Percentiles rank a stretch among this genome's conserved stretches.
Conservation (phyloP, 257 asterid genomes). For the Coffea canephora region DNA sequence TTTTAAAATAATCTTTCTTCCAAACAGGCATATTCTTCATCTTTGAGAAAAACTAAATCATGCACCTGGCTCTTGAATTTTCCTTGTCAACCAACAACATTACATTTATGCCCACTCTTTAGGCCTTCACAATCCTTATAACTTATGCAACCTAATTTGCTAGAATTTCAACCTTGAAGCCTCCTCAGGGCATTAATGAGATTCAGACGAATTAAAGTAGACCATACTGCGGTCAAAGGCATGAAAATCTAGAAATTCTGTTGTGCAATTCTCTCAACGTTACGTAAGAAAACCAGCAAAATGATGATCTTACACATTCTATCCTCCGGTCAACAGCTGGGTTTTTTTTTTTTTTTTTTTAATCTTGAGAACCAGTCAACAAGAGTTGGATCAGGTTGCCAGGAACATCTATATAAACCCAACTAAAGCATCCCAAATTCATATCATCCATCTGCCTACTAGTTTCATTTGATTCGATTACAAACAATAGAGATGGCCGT, state of each 20-base stretch:
- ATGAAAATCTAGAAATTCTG: not conserved
- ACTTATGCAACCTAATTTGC: not conserved
- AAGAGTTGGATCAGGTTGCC: not conserved
- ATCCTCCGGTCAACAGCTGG: not conserved
- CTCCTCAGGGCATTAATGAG: not conserved
- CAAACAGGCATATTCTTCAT: not conserved
- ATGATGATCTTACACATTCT: not conserved
- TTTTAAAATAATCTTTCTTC: too few species aligned
- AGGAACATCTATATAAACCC: slow-evolving; percentile 3
- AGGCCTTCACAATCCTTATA: not conserved
- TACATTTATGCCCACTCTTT: not conserved
- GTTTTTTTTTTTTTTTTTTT: not conserved
- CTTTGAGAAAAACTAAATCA: not conserved
- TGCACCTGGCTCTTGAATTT: not conserved
- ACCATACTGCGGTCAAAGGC: not conserved
- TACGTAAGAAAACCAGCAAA: not conserved
- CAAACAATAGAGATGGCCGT: not conserved
- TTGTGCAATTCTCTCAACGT: not conserved
- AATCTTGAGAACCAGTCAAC: not conserved
- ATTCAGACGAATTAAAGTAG: not conserved
- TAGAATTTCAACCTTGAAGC: not conserved
- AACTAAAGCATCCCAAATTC: not conserved
- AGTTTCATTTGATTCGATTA: too few species aligned
- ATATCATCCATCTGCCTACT: not conserved
- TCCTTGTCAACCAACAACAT: not conserved